Evolutionary conservation across 371 early-diverging fungal species (phyloP).

Genomic region (Mycotypha africana): DNA sequence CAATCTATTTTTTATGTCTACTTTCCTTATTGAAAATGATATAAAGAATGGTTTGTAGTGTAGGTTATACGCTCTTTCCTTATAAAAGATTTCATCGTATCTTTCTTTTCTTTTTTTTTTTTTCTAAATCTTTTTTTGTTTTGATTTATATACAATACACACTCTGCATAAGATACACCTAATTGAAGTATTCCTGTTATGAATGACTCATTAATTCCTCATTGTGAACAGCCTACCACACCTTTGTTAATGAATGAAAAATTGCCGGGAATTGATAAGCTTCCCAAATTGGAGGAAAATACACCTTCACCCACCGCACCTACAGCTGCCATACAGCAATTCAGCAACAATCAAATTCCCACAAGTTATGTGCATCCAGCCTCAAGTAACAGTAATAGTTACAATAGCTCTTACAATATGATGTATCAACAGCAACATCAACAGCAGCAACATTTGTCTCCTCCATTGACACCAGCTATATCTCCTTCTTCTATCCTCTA

Average conservation of each 20-base stretch:
- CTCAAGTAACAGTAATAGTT: slow-evolving; percentile 1
- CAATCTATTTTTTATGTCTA: background rate
- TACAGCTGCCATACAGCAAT: slow-evolving; percentile 3
- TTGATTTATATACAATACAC: slow-evolving; percentile 1
- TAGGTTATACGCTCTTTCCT: too few relatives aligned
- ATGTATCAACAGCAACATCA: slow-evolving; percentile 11
- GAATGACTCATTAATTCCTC: background rate
- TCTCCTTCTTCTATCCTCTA: slow-evolving; percentile 27
- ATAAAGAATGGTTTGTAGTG: background rate
- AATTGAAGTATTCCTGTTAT: too few relatives aligned
- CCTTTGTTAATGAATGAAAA: slow-evolving; percentile 16
- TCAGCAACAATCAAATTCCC: background rate
- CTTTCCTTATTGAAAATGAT: background rate
- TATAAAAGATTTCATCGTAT: too few relatives aligned
- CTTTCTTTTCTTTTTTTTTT: background rate
- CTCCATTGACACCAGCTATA: slow-evolving; percentile 30
- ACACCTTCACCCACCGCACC: slow-evolving; percentile 7
- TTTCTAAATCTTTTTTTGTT: background rate
- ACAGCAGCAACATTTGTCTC: slow-evolving; percentile 26
- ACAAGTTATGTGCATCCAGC: slow-evolving; percentile 5
- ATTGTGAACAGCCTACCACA: slow-evolving; percentile 11
- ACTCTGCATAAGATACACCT: slow-evolving; percentile 1
- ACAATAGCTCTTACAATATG: slow-evolving; percentile 1
- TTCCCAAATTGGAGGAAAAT: slow-evolving; percentile 20
- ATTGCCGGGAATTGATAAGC: slow-evolving; percentile 26